phyloP scores from a whole-genome alignment of 73 alveolate species.

The Paramecium biaurelia region DNA sequence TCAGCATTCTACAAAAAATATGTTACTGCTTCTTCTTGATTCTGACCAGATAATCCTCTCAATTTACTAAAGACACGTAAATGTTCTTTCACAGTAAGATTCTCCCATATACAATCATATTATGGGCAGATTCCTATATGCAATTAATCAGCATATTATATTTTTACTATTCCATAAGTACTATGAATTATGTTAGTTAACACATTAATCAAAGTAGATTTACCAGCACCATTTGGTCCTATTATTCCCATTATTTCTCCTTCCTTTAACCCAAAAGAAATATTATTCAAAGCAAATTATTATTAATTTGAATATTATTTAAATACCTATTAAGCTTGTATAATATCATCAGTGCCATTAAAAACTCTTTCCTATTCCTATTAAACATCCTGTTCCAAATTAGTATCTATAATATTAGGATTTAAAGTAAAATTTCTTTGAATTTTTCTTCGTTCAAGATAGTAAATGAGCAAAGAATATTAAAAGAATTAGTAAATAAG shows the following conservation, averaged over 20 bases:
- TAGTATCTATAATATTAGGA: not conserved
- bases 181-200: not conserved
- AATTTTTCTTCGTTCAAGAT: not conserved
- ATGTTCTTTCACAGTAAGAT: conserved; percentile 93
- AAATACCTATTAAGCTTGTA: not conserved
- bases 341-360: not conserved
- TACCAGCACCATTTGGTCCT: conserved; percentile 66
- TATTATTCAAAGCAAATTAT: not conserved
- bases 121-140: conserved; percentile 97
- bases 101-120: conserved; percentile 94
- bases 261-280: not conserved
- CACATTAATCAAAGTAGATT: conserved; percentile 53
- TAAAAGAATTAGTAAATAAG: not conserved
- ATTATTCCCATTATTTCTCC: conserved; percentile 46
- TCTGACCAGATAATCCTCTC: conserved; percentile 81
- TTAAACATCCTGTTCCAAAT: not conserved
- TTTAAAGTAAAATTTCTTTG: not conserved
- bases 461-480: not conserved
- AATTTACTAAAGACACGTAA: conserved; percentile 89
- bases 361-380: not conserved
- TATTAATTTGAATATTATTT: not conserved
- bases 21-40: conserved; percentile 61
- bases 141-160: not conserved
- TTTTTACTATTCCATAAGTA: conserved; percentile 23
- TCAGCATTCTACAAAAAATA: conserved; percentile 76